phyloP scores from a whole-genome alignment of 352 stramenopile species.

The Pythium dissimile region DNA sequence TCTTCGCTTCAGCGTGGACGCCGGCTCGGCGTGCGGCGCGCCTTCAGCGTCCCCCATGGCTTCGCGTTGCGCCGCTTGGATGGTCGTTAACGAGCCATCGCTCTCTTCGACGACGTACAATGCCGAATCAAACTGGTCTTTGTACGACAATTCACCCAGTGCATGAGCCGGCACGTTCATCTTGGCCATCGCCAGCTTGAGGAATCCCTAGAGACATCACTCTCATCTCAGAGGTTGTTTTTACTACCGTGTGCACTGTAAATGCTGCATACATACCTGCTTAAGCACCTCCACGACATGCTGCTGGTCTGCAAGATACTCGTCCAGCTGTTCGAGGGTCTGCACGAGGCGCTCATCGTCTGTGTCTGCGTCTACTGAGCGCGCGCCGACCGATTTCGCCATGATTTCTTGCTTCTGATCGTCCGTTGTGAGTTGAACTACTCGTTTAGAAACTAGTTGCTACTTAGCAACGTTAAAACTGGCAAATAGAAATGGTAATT shows the following conservation, averaged over 20 bases:
- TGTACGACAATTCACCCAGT: conserved; percentile 59
- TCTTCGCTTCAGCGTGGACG: not conserved
- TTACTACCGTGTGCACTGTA: no score
- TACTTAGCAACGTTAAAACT: conserved; percentile 11
- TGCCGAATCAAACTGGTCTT: conserved; percentile 46
- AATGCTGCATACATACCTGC: conserved; percentile 30
- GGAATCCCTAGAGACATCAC: conserved; percentile 38
- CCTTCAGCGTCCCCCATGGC: not conserved
- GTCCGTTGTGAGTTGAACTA: conserved; percentile 12
- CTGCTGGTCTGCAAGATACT: conserved; percentile 53
- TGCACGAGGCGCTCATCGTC: conserved; percentile 41
- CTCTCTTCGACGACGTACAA: conserved; percentile 20
- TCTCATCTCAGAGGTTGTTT: no score
- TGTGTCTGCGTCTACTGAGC: not conserved
- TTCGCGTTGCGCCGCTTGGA: not conserved
- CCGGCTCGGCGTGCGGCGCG: not conserved
- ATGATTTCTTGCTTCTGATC: not conserved
- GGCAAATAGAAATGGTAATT: not conserved
- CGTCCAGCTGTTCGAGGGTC: conserved; percentile 38
- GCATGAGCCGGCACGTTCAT: conserved; percentile 43
- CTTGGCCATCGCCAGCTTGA: conserved; percentile 66
- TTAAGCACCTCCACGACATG: conserved; percentile 45
- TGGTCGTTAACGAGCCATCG: conserved; percentile 9
- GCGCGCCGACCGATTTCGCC: not conserved
- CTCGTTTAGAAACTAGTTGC: not conserved